Evolutionary conservation across 768 basidiomycete species (phyloP).

Genomic region (Pleurotus pulmonarius): DNA sequence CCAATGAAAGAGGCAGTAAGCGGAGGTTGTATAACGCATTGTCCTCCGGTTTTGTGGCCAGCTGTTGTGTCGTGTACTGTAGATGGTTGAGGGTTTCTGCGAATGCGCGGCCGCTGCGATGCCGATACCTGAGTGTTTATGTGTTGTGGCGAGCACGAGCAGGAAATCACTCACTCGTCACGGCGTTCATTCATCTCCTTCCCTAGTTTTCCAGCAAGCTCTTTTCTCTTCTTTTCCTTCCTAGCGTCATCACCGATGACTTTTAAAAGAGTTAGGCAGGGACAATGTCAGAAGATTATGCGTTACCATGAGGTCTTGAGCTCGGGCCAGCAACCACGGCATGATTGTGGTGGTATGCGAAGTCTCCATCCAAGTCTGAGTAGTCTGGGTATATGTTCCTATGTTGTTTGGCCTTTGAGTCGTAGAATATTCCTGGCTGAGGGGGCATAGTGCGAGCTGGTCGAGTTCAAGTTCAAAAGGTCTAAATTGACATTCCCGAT

Average conservation of each 20-base stretch:
- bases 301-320: conserved; percentile 38
- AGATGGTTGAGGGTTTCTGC: conserved; percentile 59
- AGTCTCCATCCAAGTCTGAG: conserved; percentile 25
- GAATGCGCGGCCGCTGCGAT: conserved; percentile 53
- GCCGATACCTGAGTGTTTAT: not conserved
- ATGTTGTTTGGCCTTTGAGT: conserved; percentile 41
- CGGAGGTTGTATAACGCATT: conserved; percentile 65
- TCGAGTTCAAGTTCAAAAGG: no score
- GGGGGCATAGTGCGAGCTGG: conserved; percentile 47
- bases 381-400: conserved; percentile 20
- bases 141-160: not conserved
- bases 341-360: conserved; percentile 34
- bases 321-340: conserved; percentile 33
- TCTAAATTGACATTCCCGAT: no score
- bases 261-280: conserved; percentile 7
- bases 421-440: conserved; percentile 64
- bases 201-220: conserved; percentile 63
- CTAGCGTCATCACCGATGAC: conserved; percentile 37
- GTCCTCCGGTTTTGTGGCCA: conserved; percentile 66
- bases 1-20: conserved; percentile 68
- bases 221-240: conserved; percentile 67
- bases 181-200: conserved; percentile 73
- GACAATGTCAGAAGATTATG: not conserved
- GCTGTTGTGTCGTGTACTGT: conserved; percentile 54
- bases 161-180: conserved; percentile 56